Evolutionary conservation across 768 basidiomycete genomes (phyloP).

Genomic region (Pisolithus albus): DNA sequence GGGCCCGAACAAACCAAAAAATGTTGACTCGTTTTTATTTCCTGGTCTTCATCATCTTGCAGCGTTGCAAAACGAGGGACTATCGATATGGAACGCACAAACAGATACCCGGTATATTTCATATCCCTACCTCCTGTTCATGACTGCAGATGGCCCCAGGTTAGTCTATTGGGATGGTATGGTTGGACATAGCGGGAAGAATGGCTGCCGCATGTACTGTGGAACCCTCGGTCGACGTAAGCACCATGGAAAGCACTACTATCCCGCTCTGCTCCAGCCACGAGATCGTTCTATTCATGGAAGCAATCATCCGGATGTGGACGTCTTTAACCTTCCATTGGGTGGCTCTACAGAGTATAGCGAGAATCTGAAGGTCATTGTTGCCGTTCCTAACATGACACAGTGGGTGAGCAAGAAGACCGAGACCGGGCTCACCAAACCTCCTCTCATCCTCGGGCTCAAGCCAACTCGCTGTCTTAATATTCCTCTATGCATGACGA

Average conservation of each 20-base stretch:
- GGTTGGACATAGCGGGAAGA: slow-evolving; percentile 24
- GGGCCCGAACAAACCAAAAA: slow-evolving; percentile 27
- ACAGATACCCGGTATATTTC: slow-evolving; percentile 9
- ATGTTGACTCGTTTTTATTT: slow-evolving; percentile 27
- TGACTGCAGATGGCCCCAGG: slow-evolving; percentile 19
- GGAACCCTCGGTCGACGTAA: slow-evolving; percentile 23
- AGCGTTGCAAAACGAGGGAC: slow-evolving; percentile 21
- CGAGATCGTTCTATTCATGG: slow-evolving; percentile 18
- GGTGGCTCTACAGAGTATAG: slow-evolving; percentile 5
- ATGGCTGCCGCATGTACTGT: slow-evolving; percentile 33
- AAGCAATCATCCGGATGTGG: slow-evolving; percentile 26
- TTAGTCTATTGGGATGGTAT: too few relatives aligned
- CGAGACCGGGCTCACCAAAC: slow-evolving; percentile 31
- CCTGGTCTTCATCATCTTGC: slow-evolving; percentile 25
- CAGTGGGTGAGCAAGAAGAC: slow-evolving; percentile 23
- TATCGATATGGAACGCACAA: slow-evolving; percentile 28
- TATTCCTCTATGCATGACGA: slow-evolving; percentile 29
- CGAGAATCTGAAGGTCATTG: neutral
- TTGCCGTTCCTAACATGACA: slow-evolving; percentile 5
- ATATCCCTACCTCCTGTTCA: slow-evolving; percentile 8
- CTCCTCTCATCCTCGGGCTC: slow-evolving; percentile 33
- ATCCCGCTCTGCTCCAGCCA: slow-evolving; percentile 26
- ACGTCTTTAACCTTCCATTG: slow-evolving; percentile 12
- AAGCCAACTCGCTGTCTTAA: slow-evolving; percentile 11
- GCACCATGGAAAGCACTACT: slow-evolving; percentile 23